These are phyloP conservation scores for Dianthus caryophyllus DNA, from an alignment of 148 eudicot species.

Conservation along the genomic window DNA sequence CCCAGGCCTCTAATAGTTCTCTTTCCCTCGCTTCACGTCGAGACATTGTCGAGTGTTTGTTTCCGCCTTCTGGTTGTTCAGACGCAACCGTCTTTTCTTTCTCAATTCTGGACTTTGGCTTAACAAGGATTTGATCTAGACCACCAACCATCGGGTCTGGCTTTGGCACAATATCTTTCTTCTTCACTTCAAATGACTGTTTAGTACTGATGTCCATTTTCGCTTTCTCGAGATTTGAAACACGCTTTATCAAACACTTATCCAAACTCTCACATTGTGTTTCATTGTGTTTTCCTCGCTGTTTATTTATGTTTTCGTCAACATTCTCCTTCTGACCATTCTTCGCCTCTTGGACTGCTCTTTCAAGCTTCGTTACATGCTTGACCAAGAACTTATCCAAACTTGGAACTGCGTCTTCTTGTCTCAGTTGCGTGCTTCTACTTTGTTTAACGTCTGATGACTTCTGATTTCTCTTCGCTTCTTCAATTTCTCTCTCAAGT, in stretches of 20 bases:
- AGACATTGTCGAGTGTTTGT: conserved; percentile 32
- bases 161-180: conserved; percentile 23
- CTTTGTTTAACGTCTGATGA: conserved; percentile 21
- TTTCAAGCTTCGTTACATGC: conserved; percentile 65
- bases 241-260: conserved; percentile 28
- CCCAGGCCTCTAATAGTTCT: conserved; percentile 83
- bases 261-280: conserved; percentile 43
- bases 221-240: conserved; percentile 49
- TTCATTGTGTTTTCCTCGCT: not conserved
- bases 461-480: conserved; percentile 38
- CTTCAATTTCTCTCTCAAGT: conserved; percentile 60
- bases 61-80: conserved; percentile 30
- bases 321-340: conserved; percentile 51
- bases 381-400: conserved; percentile 63
- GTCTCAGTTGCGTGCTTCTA: conserved; percentile 18
- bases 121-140: conserved; percentile 70
- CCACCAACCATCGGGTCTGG: conserved; percentile 41
- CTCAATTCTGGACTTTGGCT: conserved; percentile 63
- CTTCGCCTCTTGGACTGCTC: conserved; percentile 68
- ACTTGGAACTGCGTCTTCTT: conserved; percentile 59
- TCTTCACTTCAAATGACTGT: conserved; percentile 36
- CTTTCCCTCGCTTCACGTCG: conserved; percentile 68
- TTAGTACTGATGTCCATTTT: conserved; percentile 29
- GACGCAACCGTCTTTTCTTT: conserved; percentile 33
- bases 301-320: conserved; percentile 30